phyloP scores from a whole-genome alignment of 805 yeast species.

The Ascoidea asiatica region DNA sequence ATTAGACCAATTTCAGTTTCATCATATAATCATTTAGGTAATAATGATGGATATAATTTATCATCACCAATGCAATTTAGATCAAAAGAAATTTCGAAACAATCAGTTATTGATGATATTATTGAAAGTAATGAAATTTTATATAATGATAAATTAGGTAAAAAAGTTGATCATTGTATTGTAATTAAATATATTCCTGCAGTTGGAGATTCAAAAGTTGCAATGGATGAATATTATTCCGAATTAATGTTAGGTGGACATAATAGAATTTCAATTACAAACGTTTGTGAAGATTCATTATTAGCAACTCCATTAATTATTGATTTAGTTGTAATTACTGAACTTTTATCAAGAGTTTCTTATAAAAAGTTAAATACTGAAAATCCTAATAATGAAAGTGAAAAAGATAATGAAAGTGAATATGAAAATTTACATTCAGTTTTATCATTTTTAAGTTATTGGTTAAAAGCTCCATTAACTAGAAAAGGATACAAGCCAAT shows the following conservation, averaged over 20 bases:
- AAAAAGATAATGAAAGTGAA: constrained; percentile 26
- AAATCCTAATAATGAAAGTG: too few species aligned
- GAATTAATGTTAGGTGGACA: constrained; percentile 97
- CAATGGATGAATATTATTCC: constrained; percentile 96
- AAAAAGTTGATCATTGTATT: constrained; percentile 81
- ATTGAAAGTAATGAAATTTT: constrained; percentile 76
- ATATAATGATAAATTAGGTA: constrained; percentile 69
- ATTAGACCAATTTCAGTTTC: constrained; percentile 91
- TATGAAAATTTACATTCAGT: constrained; percentile 71
- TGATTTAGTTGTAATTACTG: constrained; percentile 82
- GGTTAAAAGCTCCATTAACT: constrained; percentile 94
- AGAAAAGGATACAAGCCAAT: constrained; percentile 84
- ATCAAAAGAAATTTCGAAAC: constrained; percentile 89
- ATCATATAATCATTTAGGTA: constrained; percentile 91
- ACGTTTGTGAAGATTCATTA: constrained; percentile 92
- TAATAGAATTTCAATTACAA: constrained; percentile 85
- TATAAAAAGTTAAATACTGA: constrained; percentile 41
- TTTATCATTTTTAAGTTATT: constrained; percentile 75
- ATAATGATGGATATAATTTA: constrained; percentile 89
- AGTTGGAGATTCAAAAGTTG: constrained; percentile 93
- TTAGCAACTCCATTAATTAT: constrained; percentile 91
- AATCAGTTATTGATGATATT: constrained; percentile 88
- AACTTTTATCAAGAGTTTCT: constrained; percentile 75
- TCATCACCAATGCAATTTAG: constrained; percentile 87
- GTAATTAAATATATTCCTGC: constrained; percentile 91